These are phyloP conservation scores for Psilocybe tampanensis DNA, from an alignment of 768 basidiomycete genomes.

Conservation along the genomic window DNA sequence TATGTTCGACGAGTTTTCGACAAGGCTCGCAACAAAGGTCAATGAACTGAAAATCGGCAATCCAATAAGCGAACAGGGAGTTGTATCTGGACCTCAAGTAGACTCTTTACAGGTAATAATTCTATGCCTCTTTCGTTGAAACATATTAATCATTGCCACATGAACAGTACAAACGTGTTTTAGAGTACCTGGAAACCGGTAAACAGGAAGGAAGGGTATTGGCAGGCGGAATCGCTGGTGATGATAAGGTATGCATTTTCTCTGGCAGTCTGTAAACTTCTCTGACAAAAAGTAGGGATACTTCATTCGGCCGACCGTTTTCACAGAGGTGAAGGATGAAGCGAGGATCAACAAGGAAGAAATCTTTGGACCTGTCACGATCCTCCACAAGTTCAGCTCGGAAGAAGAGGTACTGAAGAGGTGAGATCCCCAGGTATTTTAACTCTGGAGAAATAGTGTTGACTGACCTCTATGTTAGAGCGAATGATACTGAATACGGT, in stretches of 20 bases:
- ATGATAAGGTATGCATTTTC: not conserved
- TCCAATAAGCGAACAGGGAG: not conserved
- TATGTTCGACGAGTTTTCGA: constrained; percentile 4
- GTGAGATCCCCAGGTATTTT: not conserved
- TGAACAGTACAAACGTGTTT: not conserved
- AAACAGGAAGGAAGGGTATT: constrained; percentile 5
- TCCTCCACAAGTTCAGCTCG: constrained; percentile 68
- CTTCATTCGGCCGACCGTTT: constrained; percentile 72
- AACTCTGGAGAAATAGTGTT: not conserved
- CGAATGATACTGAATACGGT: constrained; percentile 81
- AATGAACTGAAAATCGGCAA: not conserved
- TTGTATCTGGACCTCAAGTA: constrained; percentile 2
- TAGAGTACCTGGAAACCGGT: constrained; percentile 2
- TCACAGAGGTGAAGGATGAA: constrained; percentile 59
- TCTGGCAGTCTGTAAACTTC: not conserved
- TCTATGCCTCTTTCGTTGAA: not conserved
- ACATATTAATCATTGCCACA: not conserved
- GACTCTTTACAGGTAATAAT: not conserved
- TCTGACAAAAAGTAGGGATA: constrained; percentile 44
- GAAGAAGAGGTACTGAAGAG: constrained; percentile 57
- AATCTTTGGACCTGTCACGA: constrained; percentile 79
- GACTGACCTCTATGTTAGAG: constrained; percentile 25
- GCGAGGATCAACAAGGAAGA: constrained; percentile 74
- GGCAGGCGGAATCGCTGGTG: not conserved
- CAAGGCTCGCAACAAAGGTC: not conserved